Conservation (phyloP, 2,329 filamentous ascomycete species). For the Neofusicoccum laricinum region DNA sequence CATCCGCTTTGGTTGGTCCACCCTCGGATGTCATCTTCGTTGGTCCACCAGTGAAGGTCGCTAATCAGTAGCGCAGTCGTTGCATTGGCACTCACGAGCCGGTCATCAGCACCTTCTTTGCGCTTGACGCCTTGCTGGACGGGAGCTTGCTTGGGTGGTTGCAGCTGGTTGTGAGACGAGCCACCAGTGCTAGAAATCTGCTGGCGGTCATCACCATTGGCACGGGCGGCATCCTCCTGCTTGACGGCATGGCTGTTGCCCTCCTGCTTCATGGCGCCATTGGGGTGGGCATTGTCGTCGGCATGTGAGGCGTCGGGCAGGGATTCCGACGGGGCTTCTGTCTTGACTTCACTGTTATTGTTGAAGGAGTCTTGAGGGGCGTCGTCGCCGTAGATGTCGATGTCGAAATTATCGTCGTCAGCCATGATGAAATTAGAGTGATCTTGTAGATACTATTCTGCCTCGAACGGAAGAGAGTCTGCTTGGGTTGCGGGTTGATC, state of each 20-base stretch:
- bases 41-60: slow-evolving; percentile 91
- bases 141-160: slow-evolving; percentile 41
- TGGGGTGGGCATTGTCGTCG: slow-evolving; percentile 20
- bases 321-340: slow-evolving; percentile 27
- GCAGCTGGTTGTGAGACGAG: slow-evolving; percentile 35
- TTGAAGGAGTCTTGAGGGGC: slow-evolving; percentile 28
- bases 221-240: slow-evolving; percentile 24
- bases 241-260: slow-evolving; percentile 19
- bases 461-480: slow-evolving; percentile 36
- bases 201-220: slow-evolving; percentile 34
- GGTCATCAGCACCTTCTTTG: slow-evolving; percentile 55
- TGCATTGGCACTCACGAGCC: slow-evolving; percentile 57
- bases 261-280: slow-evolving; percentile 24
- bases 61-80: slow-evolving; percentile 77
- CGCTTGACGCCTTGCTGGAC: slow-evolving; percentile 60
- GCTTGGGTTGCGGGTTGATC: slow-evolving; percentile 31
- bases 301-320: slow-evolving; percentile 18
- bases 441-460: slow-evolving; percentile 37
- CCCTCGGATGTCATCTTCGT: slow-evolving; percentile 85
- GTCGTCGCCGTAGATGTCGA: slow-evolving; percentile 67
- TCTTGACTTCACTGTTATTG: slow-evolving; percentile 21
- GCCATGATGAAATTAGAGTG: slow-evolving; percentile 36
- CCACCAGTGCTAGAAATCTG: slow-evolving; percentile 44
- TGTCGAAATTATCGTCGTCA: slow-evolving; percentile 68
- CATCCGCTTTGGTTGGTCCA: slow-evolving; percentile 78